Evolutionary conservation across 2,329 filamentous ascomycete species (phyloP), one percentile per base, ranked within the genome.

Genomic region (Epichloe coenophiala): DNA sequence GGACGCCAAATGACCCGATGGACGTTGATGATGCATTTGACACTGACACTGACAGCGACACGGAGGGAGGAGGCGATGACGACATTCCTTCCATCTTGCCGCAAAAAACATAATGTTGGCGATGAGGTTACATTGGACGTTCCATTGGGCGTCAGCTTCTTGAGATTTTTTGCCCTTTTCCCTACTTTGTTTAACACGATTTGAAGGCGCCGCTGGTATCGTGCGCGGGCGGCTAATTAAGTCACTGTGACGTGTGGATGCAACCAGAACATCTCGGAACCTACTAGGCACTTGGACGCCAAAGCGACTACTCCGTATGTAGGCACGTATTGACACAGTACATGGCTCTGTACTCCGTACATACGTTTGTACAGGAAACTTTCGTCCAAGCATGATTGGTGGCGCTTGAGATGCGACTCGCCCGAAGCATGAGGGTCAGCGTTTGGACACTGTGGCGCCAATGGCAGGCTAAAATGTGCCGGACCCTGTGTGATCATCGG

Each of bases 51-150:
- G 47, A 50, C 38, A 47, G 44, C 9, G 51, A 56, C 36, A 55
- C 58, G 5, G 46, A 47, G n/a, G 49, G 31, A 17, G 51, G 40
- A 13, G 58, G 56, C 17, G 59, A 58, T 19, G 59, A 60, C 23
- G 62, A 64, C 46, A 67, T 65, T 45, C 63, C 63, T 27, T 61
- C 63, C 1, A 23, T 39, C 19, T 21, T 52, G 23, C 31, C 39
- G 19, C 33, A 38, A 37, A 19, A 33, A 6, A 37, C 15, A 44
- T 49, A 7, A 19, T 47, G 15, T 11, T 42, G 3, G 8, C 3
- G 17, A 17, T 27, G 5, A 7, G 27, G 12, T 13, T 17, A 3
- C 27, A 40, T 3, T 4, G 15, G 8, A 27, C 38, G 40, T 15
- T 19, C 1, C 5, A 19, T 21, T 42, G 15, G 27, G 27, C 15